Conservation (phyloP, 306 rosid species). For the Fagus sylvatica region DNA sequence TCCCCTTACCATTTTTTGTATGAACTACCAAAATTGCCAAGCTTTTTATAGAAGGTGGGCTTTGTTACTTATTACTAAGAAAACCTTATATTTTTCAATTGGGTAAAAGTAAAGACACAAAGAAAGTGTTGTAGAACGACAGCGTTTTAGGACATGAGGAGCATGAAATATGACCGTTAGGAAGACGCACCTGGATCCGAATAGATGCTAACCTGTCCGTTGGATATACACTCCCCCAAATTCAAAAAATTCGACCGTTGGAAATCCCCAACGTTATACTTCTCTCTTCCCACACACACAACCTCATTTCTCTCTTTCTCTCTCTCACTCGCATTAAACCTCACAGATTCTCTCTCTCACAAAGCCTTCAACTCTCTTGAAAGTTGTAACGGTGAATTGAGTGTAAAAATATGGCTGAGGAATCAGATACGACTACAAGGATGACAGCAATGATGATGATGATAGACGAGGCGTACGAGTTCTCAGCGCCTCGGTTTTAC, state of each 20-base stretch:
- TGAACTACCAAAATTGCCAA: too few species aligned
- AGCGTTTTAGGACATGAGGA: background rate
- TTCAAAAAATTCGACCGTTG: slow-evolving; percentile 46
- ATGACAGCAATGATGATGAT: slow-evolving; percentile 22
- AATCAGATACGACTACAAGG: slow-evolving; percentile 3
- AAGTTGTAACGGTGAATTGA: too few species aligned
- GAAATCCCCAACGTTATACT: slow-evolving; percentile 39
- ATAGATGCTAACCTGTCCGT: background rate
- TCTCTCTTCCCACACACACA: background rate
- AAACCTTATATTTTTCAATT: too few species aligned
- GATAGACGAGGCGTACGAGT: slow-evolving; percentile 77
- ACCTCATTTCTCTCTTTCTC: slow-evolving; percentile 11
- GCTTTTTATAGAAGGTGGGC: too few species aligned
- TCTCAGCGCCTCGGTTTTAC: slow-evolving; percentile 86
- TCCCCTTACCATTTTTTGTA: too few species aligned
- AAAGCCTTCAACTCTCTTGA: background rate
- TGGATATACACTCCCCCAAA: background rate
- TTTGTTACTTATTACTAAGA: too few species aligned
- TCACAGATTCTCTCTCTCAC: background rate
- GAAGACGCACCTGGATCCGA: background rate
- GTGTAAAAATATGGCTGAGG: slow-evolving; percentile 35
- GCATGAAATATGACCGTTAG: slow-evolving; percentile 14
- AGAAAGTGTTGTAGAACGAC: background rate
- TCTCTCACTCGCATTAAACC: background rate
- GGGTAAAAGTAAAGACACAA: background rate